These are phyloP conservation scores for Herpetomonas samuelpessoai DNA, from an alignment of 208 protist species.

Conservation along the genomic window DNA sequence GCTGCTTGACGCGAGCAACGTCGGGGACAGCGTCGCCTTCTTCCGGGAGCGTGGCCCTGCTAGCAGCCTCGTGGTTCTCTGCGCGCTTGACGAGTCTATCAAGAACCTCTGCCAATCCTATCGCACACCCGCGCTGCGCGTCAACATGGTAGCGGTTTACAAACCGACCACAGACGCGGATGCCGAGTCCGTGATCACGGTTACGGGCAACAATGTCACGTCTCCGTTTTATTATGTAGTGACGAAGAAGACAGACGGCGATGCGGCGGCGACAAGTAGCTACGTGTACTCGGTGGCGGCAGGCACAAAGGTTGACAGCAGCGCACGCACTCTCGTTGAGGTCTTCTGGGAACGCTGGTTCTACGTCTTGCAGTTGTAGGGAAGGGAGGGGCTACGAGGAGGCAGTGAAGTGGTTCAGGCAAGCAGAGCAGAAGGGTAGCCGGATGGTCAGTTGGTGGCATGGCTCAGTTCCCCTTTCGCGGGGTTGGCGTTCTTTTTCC, in stretches of 20 bases:
- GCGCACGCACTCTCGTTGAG: constrained; percentile 1
- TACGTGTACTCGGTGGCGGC: not conserved
- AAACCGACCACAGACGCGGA: not conserved
- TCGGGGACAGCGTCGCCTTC: constrained; percentile 8
- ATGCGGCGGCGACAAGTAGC: not conserved
- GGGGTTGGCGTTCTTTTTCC: not conserved
- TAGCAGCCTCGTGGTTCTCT: constrained; percentile 19
- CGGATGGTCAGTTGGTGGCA: too few species aligned
- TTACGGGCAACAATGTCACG: constrained; percentile 22
- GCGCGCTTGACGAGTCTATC: constrained; percentile 14
- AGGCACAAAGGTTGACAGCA: not conserved
- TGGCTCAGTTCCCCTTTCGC: too few species aligned
- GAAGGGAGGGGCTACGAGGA: not conserved
- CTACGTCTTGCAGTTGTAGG: constrained; percentile 7
- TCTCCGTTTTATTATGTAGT: constrained; percentile 4
- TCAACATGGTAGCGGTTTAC: constrained; percentile 5
- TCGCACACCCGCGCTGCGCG: not conserved
- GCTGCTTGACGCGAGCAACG: constrained; percentile 14
- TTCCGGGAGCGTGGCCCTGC: constrained; percentile 17
- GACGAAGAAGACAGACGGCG: constrained; percentile 1
- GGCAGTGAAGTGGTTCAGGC: too few species aligned
- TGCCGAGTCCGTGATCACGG: not conserved
- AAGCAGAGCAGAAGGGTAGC: too few species aligned
- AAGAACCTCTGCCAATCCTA: constrained; percentile 12
- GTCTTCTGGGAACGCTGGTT: constrained; percentile 25